Conservation (phyloP, 192 early-diverging fungal species). For the Backusella mclennaniae region DNA sequence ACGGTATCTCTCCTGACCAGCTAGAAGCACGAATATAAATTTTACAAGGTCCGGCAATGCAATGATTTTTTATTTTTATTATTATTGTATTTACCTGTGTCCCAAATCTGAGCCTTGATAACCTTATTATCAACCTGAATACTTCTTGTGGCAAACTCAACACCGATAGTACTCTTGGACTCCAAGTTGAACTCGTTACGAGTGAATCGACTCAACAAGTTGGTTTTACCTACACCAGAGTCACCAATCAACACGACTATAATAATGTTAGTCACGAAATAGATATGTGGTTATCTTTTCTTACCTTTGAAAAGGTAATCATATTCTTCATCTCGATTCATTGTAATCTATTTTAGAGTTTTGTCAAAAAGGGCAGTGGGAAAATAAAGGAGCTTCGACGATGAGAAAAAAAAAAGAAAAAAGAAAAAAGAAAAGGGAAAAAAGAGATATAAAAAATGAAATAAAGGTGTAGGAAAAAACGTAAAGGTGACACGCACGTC, state of each 20-base stretch:
- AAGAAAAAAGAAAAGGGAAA: slow-evolving; percentile 1
- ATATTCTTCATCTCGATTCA: slow-evolving; percentile 17
- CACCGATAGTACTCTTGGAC: slow-evolving; percentile 98
- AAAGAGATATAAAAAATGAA: not conserved
- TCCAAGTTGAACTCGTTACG: slow-evolving; percentile 98
- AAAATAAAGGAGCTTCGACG: not conserved
- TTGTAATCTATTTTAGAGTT: not conserved
- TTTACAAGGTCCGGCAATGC: not conserved
- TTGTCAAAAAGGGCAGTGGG: not conserved
- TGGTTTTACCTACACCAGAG: slow-evolving; percentile 97
- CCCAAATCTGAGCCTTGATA: slow-evolving; percentile 99
- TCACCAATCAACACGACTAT: slow-evolving; percentile 90
- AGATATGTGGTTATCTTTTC: not conserved
- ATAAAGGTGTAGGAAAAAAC: not conserved
- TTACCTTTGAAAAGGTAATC: slow-evolving; percentile 22
- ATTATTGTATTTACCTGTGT: slow-evolving; percentile 68
- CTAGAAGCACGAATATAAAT: slow-evolving; percentile 24
- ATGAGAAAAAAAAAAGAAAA: not conserved
- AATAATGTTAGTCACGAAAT: not conserved
- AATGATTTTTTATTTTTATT: not conserved
- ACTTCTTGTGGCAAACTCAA: slow-evolving; percentile 94
- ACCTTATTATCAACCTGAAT: slow-evolving; percentile 96
- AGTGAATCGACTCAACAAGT: slow-evolving; percentile 93
- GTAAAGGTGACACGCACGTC: not conserved
- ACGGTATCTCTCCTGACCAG: slow-evolving; percentile 78